Conservation (phyloP, 2,329 filamentous ascomycete genomes). For the Stromatinia cepivora region DNA sequence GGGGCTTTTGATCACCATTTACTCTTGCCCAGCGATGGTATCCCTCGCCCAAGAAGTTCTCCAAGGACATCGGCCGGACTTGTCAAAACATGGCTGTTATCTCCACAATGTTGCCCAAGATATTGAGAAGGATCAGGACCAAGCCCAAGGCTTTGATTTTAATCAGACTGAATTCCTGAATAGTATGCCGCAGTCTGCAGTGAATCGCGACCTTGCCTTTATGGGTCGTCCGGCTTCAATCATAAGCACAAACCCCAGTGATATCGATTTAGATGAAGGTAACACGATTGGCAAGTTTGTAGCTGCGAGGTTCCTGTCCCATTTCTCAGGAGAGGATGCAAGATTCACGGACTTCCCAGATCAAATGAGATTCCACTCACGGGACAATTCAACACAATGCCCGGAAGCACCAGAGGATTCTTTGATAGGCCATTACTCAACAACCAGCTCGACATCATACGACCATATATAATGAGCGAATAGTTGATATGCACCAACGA, state of each 20-base stretch:
- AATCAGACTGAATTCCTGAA: neutral
- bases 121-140: conserved; percentile 2
- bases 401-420: neutral
- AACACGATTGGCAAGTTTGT: neutral
- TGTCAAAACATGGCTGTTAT: neutral
- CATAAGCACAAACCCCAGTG: conserved; percentile 1
- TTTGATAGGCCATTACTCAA: neutral
- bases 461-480: neutral
- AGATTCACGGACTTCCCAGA: neutral
- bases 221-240: conserved; percentile 13
- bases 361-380: neutral
- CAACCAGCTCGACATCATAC: neutral
- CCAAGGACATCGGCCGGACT: neutral
- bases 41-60: neutral
- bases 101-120: neutral
- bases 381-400: neutral
- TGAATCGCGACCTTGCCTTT: neutral
- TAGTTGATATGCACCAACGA: neutral
- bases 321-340: neutral
- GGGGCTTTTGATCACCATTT: conserved; percentile 26
- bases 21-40: conserved; percentile 23
- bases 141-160: neutral
- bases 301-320: neutral
- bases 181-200: neutral
- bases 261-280: conserved; percentile 18